Percentiles rank a stretch among this genome's conserved stretches.
Evolutionary conservation across 176 grass and related monocot genomes (phyloP).

Genomic region (Sorghum bicolor): DNA sequence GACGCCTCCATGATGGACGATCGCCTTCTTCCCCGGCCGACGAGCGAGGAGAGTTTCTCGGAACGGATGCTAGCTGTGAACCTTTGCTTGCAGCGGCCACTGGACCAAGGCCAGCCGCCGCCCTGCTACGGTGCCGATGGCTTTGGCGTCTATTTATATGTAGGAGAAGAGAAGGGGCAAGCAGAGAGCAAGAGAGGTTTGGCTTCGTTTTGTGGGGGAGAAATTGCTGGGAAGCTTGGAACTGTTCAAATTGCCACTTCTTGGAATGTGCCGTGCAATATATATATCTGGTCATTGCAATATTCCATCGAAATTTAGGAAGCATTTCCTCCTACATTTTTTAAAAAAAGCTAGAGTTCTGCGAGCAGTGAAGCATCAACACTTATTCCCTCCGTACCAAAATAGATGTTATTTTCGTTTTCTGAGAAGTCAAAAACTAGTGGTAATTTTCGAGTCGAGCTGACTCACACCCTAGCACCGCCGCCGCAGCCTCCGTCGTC

Average conservation of each 20-base stretch:
- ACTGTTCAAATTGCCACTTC: background rate
- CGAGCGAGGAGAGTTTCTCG: background rate
- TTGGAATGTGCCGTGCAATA: background rate
- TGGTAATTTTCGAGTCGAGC: too few relatives aligned
- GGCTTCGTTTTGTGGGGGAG: background rate
- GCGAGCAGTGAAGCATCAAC: too few relatives aligned
- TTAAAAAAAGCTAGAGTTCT: too few relatives aligned
- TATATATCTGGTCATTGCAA: background rate
- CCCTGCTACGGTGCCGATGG: background rate
- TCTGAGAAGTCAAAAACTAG: too few relatives aligned
- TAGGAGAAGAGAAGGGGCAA: background rate
- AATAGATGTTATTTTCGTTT: too few relatives aligned
- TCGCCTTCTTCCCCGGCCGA: too few relatives aligned
- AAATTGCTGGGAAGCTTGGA: background rate
- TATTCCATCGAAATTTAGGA: background rate
- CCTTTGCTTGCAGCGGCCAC: background rate
- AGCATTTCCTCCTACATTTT: background rate
- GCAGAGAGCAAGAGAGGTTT: background rate
- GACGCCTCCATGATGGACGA: background rate
- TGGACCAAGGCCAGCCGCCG: background rate
- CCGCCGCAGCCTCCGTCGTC: too few relatives aligned
- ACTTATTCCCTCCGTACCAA: too few relatives aligned
- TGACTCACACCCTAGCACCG: too few relatives aligned
- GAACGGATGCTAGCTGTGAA: background rate
- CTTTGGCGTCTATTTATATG: background rate